A percentile compares a stretch with the other conserved stretches of the same genome.
phyloP scores from a whole-genome alignment of 352 stramenopile genomes.

The Globisporangium paroecandrum region DNA sequence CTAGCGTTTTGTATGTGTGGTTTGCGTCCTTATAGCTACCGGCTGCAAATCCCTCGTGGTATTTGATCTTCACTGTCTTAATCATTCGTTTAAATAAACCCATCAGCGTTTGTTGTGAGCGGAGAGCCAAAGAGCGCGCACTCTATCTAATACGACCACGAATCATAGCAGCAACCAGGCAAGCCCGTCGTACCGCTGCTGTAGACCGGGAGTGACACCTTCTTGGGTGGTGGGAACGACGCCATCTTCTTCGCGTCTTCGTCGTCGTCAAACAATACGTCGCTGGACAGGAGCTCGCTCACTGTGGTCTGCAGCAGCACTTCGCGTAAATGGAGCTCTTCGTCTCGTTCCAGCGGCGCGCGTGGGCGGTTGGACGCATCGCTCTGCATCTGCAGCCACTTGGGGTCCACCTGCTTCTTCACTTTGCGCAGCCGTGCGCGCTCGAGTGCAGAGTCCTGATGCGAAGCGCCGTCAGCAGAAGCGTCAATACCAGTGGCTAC shows the following conservation, averaged over 20 bases:
- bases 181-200: constrained; percentile 46
- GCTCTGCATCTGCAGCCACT: constrained; percentile 54
- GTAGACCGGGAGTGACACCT: constrained; percentile 22
- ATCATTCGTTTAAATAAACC: not conserved
- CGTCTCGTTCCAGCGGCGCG: constrained; percentile 37
- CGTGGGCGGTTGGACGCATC: constrained; percentile 50
- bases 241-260: constrained; percentile 26
- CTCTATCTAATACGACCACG: constrained; percentile 17
- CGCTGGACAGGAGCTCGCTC: constrained; percentile 32
- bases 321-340: constrained; percentile 53
- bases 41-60: not conserved
- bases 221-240: constrained; percentile 22
- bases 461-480: constrained; percentile 9
- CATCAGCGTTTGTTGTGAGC: not conserved
- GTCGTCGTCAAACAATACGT: constrained; percentile 42
- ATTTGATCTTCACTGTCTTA: not conserved
- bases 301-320: constrained; percentile 31
- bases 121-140: not conserved
- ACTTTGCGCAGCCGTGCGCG: constrained; percentile 57
- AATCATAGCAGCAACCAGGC: constrained; percentile 53
- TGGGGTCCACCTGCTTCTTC: constrained; percentile 58
- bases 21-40: not conserved
- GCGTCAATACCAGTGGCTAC: not conserved
- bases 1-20: not conserved
- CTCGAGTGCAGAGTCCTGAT: constrained; percentile 28